phyloP scores from a whole-genome alignment of 257 asterid genomes.

The Orobanche coerulescens region DNA sequence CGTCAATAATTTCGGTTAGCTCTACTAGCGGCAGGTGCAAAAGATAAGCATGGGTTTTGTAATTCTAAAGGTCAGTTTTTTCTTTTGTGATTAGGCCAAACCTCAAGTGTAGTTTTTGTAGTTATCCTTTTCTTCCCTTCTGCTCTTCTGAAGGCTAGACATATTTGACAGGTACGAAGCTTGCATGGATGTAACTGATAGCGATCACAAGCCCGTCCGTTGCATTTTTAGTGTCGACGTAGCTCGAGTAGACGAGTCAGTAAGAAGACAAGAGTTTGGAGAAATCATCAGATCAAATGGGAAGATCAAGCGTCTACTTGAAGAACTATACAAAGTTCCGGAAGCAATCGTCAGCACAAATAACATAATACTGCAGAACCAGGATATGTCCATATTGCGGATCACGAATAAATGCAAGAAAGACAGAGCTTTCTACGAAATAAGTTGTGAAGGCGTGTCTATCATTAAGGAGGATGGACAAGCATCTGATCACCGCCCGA shows the following conservation, averaged over 20 bases:
- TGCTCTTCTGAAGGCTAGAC: constrained; percentile 11
- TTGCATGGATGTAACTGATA: constrained; percentile 97
- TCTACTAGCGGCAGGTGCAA: too few relatives aligned
- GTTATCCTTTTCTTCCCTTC: background rate
- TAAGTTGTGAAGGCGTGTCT: constrained; percentile 73
- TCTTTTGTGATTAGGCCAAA: background rate
- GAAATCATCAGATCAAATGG: constrained; percentile 71
- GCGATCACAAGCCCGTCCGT: constrained; percentile 98
- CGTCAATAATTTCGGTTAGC: too few relatives aligned
- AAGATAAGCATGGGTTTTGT: too few relatives aligned
- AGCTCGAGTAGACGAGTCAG: constrained; percentile 83
- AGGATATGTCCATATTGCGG: constrained; percentile 71
- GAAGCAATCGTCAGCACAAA: constrained; percentile 81
- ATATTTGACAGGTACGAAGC: constrained; percentile 74
- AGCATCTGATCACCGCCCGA: constrained; percentile 61
- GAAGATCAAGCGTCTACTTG: constrained; percentile 49
- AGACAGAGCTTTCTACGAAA: constrained; percentile 50
- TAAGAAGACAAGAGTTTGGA: constrained; percentile 88
- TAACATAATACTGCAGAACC: constrained; percentile 80
- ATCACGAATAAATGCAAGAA: constrained; percentile 69
- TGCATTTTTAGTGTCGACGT: constrained; percentile 74
- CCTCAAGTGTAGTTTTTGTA: background rate
- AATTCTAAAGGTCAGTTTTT: background rate
- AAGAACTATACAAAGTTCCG: constrained; percentile 54
- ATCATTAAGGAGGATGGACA: constrained; percentile 57